These are phyloP conservation scores for Lipomyces kockii DNA, from an alignment of 805 yeast species.

Conservation along the genomic window DNA sequence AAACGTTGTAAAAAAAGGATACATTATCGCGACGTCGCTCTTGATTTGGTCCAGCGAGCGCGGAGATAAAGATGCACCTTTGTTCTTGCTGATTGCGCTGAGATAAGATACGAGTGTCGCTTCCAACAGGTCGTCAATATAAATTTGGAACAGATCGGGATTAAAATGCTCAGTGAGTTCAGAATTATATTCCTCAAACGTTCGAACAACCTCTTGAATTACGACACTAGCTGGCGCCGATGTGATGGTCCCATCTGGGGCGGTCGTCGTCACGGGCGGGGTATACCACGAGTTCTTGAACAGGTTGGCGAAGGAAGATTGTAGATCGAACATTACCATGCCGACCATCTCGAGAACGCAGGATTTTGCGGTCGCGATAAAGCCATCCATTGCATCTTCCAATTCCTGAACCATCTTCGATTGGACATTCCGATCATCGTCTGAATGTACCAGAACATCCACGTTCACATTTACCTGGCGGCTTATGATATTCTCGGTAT, in stretches of 20 bases:
- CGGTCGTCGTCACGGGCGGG: conserved; percentile 44
- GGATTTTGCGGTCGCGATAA: conserved; percentile 71
- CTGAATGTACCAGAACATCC: conserved; percentile 34
- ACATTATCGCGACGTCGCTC: conserved; percentile 63
- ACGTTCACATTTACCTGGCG: conserved; percentile 60
- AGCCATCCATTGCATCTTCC: conserved; percentile 74
- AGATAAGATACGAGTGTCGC: conserved; percentile 58
- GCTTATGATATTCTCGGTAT: conserved; percentile 69
- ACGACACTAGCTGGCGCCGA: conserved; percentile 21
- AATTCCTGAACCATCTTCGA: conserved; percentile 43
- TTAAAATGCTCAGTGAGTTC: conserved; percentile 63
- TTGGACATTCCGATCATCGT: conserved; percentile 22
- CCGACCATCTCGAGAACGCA: conserved; percentile 60
- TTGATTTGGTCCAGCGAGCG: conserved; percentile 56
- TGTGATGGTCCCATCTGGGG: conserved; percentile 13
- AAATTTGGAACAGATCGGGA: conserved; percentile 57
- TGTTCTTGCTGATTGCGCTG: conserved; percentile 51
- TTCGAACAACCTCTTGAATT: conserved; percentile 67
- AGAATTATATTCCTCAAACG: conserved; percentile 72
- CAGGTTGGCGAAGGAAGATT: conserved; percentile 61
- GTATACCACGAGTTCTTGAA: conserved; percentile 76
- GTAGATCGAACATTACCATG: conserved; percentile 73
- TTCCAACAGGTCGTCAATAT: conserved; percentile 59
- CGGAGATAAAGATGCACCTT: conserved; percentile 27
- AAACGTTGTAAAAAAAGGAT: conserved; percentile 56